These are phyloP conservation scores for Ceratocystis variospora DNA, from an alignment of 2,329 filamentous ascomycete genomes.

Conservation along the genomic window DNA sequence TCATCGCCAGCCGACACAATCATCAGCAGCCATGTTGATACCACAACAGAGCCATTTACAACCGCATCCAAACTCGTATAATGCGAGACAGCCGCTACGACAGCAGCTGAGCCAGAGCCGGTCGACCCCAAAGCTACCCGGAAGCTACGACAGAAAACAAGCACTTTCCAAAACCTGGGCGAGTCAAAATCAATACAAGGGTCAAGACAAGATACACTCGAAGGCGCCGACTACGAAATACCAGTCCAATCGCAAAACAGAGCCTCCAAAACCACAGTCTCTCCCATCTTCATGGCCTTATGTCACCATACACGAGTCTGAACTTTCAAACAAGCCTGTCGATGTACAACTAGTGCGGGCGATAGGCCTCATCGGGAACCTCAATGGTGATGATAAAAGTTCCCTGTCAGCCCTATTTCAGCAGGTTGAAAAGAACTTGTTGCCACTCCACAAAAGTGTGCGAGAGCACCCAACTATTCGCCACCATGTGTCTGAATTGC, in stretches of 20 bases:
- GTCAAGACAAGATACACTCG: background rate
- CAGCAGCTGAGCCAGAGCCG: too few species aligned
- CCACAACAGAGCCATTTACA: background rate
- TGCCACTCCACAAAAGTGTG: background rate
- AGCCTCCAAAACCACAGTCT: background rate
- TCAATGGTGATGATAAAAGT: background rate
- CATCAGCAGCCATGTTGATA: background rate
- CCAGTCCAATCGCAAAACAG: background rate
- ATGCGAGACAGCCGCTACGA: too few species aligned
- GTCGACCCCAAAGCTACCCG: too few species aligned
- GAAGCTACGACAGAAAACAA: too few species aligned
- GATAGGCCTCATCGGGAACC: background rate
- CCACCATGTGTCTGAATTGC: background rate
- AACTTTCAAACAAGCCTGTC: background rate
- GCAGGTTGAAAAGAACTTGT: slow-evolving; percentile 12
- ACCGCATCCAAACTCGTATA: background rate
- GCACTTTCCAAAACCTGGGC: too few species aligned
- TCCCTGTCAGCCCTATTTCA: background rate
- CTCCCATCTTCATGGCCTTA: background rate
- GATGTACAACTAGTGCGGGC: background rate
- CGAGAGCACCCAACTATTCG: background rate
- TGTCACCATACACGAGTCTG: background rate
- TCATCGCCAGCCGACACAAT: background rate
- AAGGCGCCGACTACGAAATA: background rate
- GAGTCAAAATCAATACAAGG: too few species aligned